Percentiles rank a stretch among this genome's conserved stretches.
phyloP scores from a whole-genome alignment of 2,329 filamentous ascomycete species.

The Fusarium nodosum region DNA sequence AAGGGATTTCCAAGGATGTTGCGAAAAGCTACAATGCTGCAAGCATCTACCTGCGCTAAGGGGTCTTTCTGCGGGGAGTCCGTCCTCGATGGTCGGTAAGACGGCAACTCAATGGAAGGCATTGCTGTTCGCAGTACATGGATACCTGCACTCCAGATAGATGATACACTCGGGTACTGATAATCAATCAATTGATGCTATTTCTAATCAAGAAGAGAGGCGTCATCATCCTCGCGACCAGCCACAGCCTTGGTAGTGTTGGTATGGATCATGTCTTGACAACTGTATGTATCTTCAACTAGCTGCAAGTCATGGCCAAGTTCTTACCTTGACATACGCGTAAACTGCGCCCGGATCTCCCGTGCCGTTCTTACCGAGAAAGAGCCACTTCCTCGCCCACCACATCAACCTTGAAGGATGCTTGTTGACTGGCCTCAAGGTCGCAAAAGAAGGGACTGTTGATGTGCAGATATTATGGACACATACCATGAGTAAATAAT shows the following conservation, averaged over 20 bases:
- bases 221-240: background rate
- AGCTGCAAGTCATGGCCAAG: slow-evolving; percentile 16
- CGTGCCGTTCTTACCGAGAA: slow-evolving; percentile 37
- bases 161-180: background rate
- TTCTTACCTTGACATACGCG: slow-evolving; percentile 21
- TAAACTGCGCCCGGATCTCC: slow-evolving; percentile 9
- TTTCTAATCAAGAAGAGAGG: slow-evolving; percentile 12
- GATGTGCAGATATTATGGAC: background rate
- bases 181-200: slow-evolving; percentile 12
- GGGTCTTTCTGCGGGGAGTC: slow-evolving; percentile 6
- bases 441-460: background rate
- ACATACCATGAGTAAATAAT: background rate
- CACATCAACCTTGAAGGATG: background rate
- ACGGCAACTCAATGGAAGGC: slow-evolving; percentile 23
- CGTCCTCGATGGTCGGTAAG: slow-evolving; percentile 24
- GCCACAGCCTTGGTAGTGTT: background rate
- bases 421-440: background rate
- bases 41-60: slow-evolving; percentile 7
- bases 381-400: slow-evolving; percentile 3
- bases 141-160: background rate
- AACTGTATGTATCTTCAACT: background rate
- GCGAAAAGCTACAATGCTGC: background rate
- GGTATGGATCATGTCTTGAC: background rate
- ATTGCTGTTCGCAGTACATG: background rate
- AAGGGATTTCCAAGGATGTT: background rate